Conservation (phyloP, 805 yeast species). For the Debaryomyces hansenii region DNA sequence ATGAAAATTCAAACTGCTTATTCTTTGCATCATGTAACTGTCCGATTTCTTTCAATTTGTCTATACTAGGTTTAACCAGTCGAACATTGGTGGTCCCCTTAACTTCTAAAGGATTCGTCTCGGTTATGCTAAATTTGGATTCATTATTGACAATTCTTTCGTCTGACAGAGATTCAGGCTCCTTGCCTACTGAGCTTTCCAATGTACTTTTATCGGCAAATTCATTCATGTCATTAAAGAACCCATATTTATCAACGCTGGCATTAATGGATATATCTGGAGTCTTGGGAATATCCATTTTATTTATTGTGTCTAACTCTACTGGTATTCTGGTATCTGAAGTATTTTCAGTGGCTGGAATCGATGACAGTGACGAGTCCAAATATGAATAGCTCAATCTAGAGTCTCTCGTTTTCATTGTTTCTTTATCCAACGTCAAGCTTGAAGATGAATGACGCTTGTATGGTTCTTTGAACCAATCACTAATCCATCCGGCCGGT, state of each 20-base stretch:
- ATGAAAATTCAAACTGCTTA: slow-evolving; percentile 35
- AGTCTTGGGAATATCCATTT: background rate
- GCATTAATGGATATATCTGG: slow-evolving; percentile 3
- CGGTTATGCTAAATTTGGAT: background rate
- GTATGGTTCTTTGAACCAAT: slow-evolving; percentile 13
- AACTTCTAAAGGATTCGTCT: slow-evolving; percentile 3
- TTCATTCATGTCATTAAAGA: slow-evolving; percentile 29
- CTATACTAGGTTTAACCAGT: slow-evolving; percentile 8
- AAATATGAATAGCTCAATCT: too few relatives aligned
- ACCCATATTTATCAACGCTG: slow-evolving; percentile 51
- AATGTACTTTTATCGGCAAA: background rate
- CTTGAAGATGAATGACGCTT: background rate
- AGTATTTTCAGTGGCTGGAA: background rate
- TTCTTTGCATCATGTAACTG: slow-evolving; percentile 45
- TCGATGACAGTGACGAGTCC: background rate
- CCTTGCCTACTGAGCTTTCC: background rate
- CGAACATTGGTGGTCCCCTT: slow-evolving; percentile 5
- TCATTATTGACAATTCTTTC: background rate
- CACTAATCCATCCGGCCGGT: slow-evolving; percentile 13
- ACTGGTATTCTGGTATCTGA: slow-evolving; percentile 31
- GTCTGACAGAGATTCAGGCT: background rate
- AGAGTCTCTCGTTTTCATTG: too few relatives aligned
- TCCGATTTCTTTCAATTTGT: slow-evolving; percentile 38
- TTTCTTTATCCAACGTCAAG: too few relatives aligned
- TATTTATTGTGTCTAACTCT: slow-evolving; percentile 38